Evolutionary conservation across 1,139 yeast species (phyloP), one percentile per base, ranked within the genome.

Genomic region (Yamadazyma buinensis): DNA sequence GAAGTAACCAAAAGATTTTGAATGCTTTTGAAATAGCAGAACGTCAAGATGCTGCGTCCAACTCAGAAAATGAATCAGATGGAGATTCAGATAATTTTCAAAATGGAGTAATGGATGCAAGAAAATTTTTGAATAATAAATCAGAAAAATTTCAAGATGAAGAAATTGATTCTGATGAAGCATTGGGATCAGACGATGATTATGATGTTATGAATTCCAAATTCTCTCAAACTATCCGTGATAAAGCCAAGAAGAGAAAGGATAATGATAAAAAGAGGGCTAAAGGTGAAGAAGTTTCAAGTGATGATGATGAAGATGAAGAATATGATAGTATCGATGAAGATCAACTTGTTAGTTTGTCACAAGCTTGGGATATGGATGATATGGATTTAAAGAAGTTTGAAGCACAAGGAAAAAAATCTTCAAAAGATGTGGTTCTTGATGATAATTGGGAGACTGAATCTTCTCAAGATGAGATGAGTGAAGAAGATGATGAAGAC

Each of bases 331-430:
- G 81, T 49, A 57, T 76, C 32, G 96, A 88, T 49, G 95, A 86
- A 54, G 64, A 62, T 24, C 84, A 86, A 47, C 67, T 88, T 39
- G 75, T 84, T 36, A 75, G 95, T 0, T 66, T 88, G 31, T 84
- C 95, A 7, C 88, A 82, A 47, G 90, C 86, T 5, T 88, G 95
- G 95, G 97, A 84, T 55, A 57, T 79, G 64, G 95, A 85, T 53
- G 88, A 80, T 23, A 61, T 56, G 28, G 82, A 75, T 40, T 54
- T 61, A 41, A 49, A 50, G 20, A 51, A 49, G 28, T 41, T 49
- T 3, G 35, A 34, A 2, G 39, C 13, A 12, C 35, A 33, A 33
- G 15, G 42, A 36, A 36, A 44, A 13, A 47, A 45, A 8, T 43
- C 47, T 19, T n/a, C n/a, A n/a, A 57, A 48, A 17, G 76, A 67